phyloP scores from a whole-genome alignment of 1,284 basidiomycete species.

The Ustilago sp. region DNA sequence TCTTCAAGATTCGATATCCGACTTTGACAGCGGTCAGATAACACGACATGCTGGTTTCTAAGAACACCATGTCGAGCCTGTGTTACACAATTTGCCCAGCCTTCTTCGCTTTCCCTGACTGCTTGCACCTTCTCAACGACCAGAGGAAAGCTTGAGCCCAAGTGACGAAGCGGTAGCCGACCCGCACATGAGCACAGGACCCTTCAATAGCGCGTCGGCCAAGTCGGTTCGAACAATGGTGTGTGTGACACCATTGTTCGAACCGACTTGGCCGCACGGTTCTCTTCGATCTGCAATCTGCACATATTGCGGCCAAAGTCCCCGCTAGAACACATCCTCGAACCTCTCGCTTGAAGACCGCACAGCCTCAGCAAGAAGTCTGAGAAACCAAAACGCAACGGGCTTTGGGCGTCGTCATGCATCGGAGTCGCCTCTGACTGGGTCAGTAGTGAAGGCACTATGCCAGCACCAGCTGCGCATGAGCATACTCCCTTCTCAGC shows the following conservation, averaged over 20 bases:
- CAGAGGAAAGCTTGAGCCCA: neutral
- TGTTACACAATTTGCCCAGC: too few relatives aligned
- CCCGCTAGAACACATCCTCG: conserved; percentile 9
- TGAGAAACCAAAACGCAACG: neutral
- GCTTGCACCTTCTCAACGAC: too few relatives aligned
- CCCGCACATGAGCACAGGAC: conserved; percentile 9
- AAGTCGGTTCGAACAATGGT: conserved; percentile 4
- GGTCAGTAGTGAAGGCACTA: neutral
- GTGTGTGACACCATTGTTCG: neutral
- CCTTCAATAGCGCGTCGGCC: conserved; percentile 1
- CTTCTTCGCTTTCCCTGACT: too few relatives aligned
- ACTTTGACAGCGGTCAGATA: conserved; percentile 2
- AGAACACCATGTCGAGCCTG: too few relatives aligned
- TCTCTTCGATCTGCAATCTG: neutral
- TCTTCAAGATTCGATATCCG: neutral
- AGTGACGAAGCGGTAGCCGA: neutral
- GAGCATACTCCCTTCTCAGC: neutral
- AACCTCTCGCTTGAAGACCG: neutral
- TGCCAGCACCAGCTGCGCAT: neutral
- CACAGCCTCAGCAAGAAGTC: neutral
- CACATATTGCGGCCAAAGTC: neutral
- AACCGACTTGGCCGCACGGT: neutral
- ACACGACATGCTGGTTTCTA: neutral
- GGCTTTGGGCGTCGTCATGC: conserved; percentile 1
- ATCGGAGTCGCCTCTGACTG: neutral